Evolutionary conservation across 1,284 basidiomycete species (phyloP), one percentile per base, ranked within the genome.

Genomic region (Sanghuangporus baumii): DNA sequence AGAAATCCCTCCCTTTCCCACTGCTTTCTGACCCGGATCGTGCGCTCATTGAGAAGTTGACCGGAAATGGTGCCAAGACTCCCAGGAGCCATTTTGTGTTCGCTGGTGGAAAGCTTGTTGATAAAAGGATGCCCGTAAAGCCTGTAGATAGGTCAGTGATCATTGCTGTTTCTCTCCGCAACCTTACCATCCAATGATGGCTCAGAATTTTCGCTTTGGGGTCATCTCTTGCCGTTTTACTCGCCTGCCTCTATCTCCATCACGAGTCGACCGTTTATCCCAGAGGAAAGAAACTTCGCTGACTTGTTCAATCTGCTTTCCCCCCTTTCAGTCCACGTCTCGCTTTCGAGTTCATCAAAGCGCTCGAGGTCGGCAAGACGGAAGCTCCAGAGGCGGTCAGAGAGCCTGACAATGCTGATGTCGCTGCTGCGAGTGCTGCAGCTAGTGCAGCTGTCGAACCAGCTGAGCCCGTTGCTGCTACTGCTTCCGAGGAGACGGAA

Each of bases 21-120:
- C 79, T 98, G 5, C 81, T 98, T 51, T 96, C 91, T 7, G 96
- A 98, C 73, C 93, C 91, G 20, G 85, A 94, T 71, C 84, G 89
- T 47, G 73, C 81, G 43, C 79, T 98, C 40, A 93, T 98, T 70
- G 82, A 82, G 57, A 85, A 85, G 7, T 81, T 98, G 41, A 93
- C 94, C 1, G 88, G 84, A 2, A 85, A 86, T 54, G 89, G 87
- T 2, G 90, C 88, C 52, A 91, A 86, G 77, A 93, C 91, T 51
- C 90, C 91, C 74, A 84, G 94, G 18, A 93, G 90, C 66, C 93
- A 96, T 74, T 96, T 96, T 74, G 84, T 96, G 66, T 95, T 96
- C 68, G 91, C 85, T 67, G 92, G 91, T 8, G 94, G 93, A 1
- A 91, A 91, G 73, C 79, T 96, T 46, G 74, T 95, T 14, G 88